A percentile compares a stretch with the other conserved stretches of the same genome.
Conservation (phyloP, 2,329 filamentous ascomycete species). For the Ascochyta viciae-villosae region DNA sequence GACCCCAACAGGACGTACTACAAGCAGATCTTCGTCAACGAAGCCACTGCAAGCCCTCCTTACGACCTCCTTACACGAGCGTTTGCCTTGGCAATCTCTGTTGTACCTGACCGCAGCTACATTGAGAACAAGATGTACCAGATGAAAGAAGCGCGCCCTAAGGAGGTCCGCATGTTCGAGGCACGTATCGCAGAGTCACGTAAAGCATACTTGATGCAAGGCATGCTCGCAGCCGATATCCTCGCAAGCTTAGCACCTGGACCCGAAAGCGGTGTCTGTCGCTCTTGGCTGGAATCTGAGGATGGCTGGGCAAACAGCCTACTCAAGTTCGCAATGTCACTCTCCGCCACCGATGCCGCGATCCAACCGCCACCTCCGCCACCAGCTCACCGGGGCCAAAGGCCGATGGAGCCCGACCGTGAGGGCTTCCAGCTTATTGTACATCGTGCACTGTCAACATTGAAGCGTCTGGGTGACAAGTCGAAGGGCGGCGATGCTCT, state of each 20-base stretch:
- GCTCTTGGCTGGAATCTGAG: constrained; percentile 80
- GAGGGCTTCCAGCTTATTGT: constrained; percentile 51
- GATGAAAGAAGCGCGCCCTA: constrained; percentile 54
- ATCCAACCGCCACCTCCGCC: constrained; percentile 36
- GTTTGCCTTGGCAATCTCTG: constrained; percentile 85
- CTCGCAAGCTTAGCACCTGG: constrained; percentile 76
- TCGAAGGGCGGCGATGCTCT: constrained; percentile 45
- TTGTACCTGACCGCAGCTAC: constrained; percentile 74
- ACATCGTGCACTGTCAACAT: constrained; percentile 55
- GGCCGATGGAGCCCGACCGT: constrained; percentile 43
- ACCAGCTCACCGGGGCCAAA: constrained; percentile 40
- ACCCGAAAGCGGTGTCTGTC: constrained; percentile 75
- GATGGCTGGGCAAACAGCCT: constrained; percentile 86
- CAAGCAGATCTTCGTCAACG: constrained; percentile 79
- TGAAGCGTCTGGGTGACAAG: constrained; percentile 56
- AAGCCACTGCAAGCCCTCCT: constrained; percentile 68
- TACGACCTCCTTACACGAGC: constrained; percentile 85
- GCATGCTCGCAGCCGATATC: constrained; percentile 88
- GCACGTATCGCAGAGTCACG: constrained; percentile 77
- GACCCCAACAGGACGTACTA: constrained; percentile 91
- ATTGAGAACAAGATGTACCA: constrained; percentile 53
- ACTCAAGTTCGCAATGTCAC: constrained; percentile 74
- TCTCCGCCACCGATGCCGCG: constrained; percentile 52
- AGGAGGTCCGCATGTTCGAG: constrained; percentile 48
- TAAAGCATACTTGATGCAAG: constrained; percentile 91